A percentile compares a stretch with the other conserved stretches of the same genome.
phyloP scores from a whole-genome alignment of 2,329 filamentous ascomycete species.

The Emmonsiellopsis sp. region DNA sequence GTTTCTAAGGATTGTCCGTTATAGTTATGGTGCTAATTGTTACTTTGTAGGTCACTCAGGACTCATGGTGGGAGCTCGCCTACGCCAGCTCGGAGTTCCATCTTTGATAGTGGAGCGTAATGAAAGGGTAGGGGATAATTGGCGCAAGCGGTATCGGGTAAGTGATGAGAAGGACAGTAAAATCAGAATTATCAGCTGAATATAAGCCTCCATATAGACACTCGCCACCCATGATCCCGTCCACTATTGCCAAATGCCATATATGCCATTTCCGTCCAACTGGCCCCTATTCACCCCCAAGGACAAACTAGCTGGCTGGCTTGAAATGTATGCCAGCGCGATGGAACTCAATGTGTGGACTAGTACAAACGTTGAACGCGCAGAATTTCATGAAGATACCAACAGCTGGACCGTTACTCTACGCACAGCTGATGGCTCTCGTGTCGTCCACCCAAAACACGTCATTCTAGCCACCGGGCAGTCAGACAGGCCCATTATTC shows the following conservation, averaged over 20 bases:
- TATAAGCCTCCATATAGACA: conserved; percentile 13
- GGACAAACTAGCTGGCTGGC: conserved; percentile 41
- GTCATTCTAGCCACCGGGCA: conserved; percentile 42
- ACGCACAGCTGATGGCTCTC: conserved; percentile 12
- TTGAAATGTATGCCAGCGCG: conserved; percentile 39
- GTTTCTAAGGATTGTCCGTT: background rate
- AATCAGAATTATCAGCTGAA: background rate
- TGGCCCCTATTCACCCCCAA: conserved; percentile 37
- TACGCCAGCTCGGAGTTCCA: conserved; percentile 31
- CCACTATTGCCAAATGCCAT: conserved; percentile 29
- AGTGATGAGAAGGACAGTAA: background rate
- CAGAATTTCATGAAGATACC: conserved; percentile 29
- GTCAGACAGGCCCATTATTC: conserved; percentile 32
- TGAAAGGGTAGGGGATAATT: conserved; percentile 40
- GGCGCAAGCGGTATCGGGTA: conserved; percentile 40
- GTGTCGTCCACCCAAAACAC: conserved; percentile 29
- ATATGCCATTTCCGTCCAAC: conserved; percentile 32
- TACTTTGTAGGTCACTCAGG: conserved; percentile 31
- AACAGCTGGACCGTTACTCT: conserved; percentile 32
- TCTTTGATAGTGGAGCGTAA: conserved; percentile 38
- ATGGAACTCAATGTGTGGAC: conserved; percentile 42
- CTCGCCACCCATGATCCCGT: conserved; percentile 33
- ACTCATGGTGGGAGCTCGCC: conserved; percentile 31
- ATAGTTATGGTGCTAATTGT: background rate
- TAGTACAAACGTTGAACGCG: conserved; percentile 29